These are phyloP conservation scores for Aspergillus calidoustus DNA, from an alignment of 2,329 filamentous ascomycete genomes.

Conservation along the genomic window DNA sequence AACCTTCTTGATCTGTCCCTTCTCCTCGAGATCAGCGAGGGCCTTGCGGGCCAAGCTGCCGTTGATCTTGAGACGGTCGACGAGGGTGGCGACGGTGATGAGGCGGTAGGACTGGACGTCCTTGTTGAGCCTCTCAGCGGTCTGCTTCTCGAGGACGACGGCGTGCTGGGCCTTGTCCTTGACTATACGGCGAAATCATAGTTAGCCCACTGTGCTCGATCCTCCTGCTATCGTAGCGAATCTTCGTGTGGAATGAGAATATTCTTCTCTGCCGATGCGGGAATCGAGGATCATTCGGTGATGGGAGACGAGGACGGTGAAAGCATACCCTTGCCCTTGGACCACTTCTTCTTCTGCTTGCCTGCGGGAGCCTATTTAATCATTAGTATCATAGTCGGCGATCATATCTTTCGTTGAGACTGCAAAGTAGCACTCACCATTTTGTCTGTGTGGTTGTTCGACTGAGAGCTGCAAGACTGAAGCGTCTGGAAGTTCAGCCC, in stretches of 20 bases:
- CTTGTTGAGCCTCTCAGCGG: constrained; percentile 98
- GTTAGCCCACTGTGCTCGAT: constrained; percentile 13
- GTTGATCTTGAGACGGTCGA: constrained; percentile 99
- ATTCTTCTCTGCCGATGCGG: constrained; percentile 9
- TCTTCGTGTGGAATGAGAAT: not conserved
- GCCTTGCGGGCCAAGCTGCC: constrained; percentile 91
- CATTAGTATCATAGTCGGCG: constrained; percentile 14
- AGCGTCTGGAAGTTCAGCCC: constrained; percentile 30
- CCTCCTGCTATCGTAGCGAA: not conserved
- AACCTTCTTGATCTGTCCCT: constrained; percentile 97
- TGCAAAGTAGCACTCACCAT: constrained; percentile 37
- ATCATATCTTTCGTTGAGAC: not conserved
- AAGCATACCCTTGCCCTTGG: constrained; percentile 59
- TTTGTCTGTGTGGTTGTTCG: constrained; percentile 44
- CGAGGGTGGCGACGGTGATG: constrained; percentile 96
- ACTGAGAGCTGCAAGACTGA: constrained; percentile 34
- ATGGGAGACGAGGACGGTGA: constrained; percentile 20
- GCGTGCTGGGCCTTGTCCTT: constrained; percentile 99
- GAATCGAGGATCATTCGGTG: constrained; percentile 19
- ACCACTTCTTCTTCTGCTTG: constrained; percentile 63
- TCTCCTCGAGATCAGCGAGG: constrained; percentile 92
- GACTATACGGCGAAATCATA: constrained; percentile 62
- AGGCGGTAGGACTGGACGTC: constrained; percentile 99
- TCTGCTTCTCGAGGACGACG: constrained; percentile 98
- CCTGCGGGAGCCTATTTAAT: constrained; percentile 51